phyloP scores from a whole-genome alignment of 1,284 basidiomycete species.

The Melanopsichium pennsylvanicum region DNA sequence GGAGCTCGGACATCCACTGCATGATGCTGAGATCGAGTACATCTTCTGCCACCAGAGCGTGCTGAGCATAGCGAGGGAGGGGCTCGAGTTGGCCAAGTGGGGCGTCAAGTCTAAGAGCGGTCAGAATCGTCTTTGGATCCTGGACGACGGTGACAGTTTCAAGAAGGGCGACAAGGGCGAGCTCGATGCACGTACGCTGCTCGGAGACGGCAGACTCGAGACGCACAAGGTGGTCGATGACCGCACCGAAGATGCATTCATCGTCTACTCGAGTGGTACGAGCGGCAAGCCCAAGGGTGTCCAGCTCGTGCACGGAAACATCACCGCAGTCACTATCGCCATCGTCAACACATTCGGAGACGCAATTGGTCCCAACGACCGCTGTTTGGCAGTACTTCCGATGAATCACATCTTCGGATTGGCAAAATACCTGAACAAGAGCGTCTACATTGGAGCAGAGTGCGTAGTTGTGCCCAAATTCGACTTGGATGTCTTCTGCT shows the following conservation, averaged over 20 bases:
- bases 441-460: constrained; percentile 72
- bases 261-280: constrained; percentile 62
- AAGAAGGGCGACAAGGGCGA: constrained; percentile 47
- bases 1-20: constrained; percentile 57
- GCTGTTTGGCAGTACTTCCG: constrained; percentile 53
- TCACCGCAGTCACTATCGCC: constrained; percentile 47
- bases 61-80: constrained; percentile 43
- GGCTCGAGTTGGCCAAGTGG: constrained; percentile 38
- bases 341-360: constrained; percentile 27
- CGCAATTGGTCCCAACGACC: constrained; percentile 41
- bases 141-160: constrained; percentile 56
- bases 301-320: constrained; percentile 59
- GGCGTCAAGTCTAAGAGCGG: constrained; percentile 35
- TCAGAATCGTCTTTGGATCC: constrained; percentile 53
- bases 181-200: constrained; percentile 40
- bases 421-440: constrained; percentile 73
- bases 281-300: constrained; percentile 64
- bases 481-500: constrained; percentile 77
- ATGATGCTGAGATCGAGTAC: constrained; percentile 51
- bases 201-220: constrained; percentile 34
- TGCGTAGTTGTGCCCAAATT: constrained; percentile 78
- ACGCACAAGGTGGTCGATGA: constrained; percentile 46
- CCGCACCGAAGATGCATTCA: constrained; percentile 44
- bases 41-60: constrained; percentile 53
- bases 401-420: constrained; percentile 66